These are phyloP conservation scores for Blastobotrys persicus DNA, from an alignment of 1,139 yeast species.

Conservation along the genomic window DNA sequence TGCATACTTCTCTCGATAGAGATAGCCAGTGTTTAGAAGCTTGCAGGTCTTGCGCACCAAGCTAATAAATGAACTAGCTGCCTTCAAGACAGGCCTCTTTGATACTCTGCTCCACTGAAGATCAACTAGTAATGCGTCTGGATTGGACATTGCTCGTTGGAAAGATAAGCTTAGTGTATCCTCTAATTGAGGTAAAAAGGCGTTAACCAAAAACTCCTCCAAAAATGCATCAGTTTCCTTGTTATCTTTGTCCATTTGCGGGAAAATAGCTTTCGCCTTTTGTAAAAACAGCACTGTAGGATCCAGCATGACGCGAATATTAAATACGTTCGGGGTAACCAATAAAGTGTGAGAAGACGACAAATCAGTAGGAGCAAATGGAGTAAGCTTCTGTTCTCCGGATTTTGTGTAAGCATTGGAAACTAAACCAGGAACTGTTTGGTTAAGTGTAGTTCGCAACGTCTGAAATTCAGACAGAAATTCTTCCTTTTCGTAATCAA, in stretches of 20 bases:
- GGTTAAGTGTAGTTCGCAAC: slow-evolving; percentile 32
- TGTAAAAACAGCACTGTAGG: slow-evolving; percentile 57
- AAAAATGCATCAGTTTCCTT: slow-evolving; percentile 47
- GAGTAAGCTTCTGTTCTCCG: slow-evolving; percentile 17
- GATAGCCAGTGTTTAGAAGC: slow-evolving; percentile 36
- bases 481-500: slow-evolving; percentile 29
- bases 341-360: slow-evolving; percentile 53
- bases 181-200: slow-evolving; percentile 64
- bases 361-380: slow-evolving; percentile 25
- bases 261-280: slow-evolving; percentile 45
- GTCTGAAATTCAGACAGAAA: slow-evolving; percentile 27
- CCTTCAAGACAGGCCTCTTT: slow-evolving; percentile 35
- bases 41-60: slow-evolving; percentile 33
- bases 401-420: slow-evolving; percentile 26
- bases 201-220: slow-evolving; percentile 58
- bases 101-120: slow-evolving; percentile 34
- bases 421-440: slow-evolving; percentile 39
- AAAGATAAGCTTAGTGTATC: slow-evolving; percentile 48
- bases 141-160: slow-evolving; percentile 34
- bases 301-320: slow-evolving; percentile 72
- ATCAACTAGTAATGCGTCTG: slow-evolving; percentile 29
- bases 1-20: slow-evolving; percentile 39
- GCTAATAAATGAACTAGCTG: slow-evolving; percentile 31
- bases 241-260: slow-evolving; percentile 24
- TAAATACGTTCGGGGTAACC: slow-evolving; percentile 73